Evolutionary conservation across 2,329 filamentous ascomycete genomes (phyloP).

Genomic region (Chaetomium sp.): DNA sequence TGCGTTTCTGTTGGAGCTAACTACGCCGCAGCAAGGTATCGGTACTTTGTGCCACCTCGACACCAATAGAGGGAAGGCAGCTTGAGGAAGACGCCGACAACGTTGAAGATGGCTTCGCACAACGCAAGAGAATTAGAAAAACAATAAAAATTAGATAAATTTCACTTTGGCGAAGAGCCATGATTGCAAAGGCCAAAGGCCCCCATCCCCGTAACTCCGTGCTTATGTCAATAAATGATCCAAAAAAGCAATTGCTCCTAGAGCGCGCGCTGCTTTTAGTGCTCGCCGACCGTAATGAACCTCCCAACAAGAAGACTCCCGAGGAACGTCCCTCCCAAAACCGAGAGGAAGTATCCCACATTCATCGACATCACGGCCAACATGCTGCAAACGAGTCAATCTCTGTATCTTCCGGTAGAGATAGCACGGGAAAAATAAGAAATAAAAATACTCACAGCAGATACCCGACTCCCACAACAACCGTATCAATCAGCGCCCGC

Average conservation of each 20-base stretch:
- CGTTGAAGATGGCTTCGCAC: not conserved
- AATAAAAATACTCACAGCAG: slow-evolving; percentile 60
- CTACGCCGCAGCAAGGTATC: slow-evolving; percentile 26
- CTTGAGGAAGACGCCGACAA: not conserved
- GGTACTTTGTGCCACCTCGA: not conserved
- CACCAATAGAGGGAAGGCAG: not conserved
- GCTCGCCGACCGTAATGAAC: slow-evolving; percentile 48
- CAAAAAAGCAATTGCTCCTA: not conserved
- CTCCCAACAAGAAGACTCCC: slow-evolving; percentile 77
- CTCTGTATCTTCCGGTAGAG: not conserved
- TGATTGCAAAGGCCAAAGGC: too few species aligned
- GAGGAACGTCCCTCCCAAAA: slow-evolving; percentile 72
- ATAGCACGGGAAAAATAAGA: not conserved
- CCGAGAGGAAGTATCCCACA: slow-evolving; percentile 69
- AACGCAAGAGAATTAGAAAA: not conserved
- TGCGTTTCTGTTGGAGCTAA: slow-evolving; percentile 9
- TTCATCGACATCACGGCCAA: slow-evolving; percentile 84
- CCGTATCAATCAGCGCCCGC: slow-evolving; percentile 62
- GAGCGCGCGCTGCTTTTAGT: slow-evolving; percentile 29
- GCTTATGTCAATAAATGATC: not conserved
- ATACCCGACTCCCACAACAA: slow-evolving; percentile 73
- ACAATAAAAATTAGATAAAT: not conserved
- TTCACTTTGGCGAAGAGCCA: too few species aligned
- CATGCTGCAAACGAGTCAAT: slow-evolving; percentile 57
- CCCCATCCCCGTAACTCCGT: too few species aligned